Base-by-base conservation (phyloP, 2,329 filamentous ascomycete genomes). In the Aspergillus fumigatus region DNA sequence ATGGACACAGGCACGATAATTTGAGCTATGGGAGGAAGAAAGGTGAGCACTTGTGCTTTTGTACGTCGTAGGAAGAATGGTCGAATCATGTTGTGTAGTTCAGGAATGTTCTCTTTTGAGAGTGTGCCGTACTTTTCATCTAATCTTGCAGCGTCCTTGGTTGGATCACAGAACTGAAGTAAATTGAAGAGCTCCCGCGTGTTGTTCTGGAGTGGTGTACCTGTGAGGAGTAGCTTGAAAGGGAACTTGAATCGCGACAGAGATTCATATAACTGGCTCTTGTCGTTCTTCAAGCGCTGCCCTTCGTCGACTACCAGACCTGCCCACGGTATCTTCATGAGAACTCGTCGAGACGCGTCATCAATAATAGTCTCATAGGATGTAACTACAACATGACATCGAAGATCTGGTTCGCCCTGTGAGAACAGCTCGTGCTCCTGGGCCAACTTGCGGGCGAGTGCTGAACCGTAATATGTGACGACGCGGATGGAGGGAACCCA, bases 1-100 rank as follows among this genome's bases (percentile, higher is more conserved):
- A 97, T 97, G 2, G 90, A 92, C n/a, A 99, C 87, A 0, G 94
- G 94, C 4, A 99, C 77, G 59, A 99, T 97, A 64, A 99, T 92
- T 67, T 97, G 93, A 1, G 89, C 88, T 84, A 99, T 92, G 0
- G 93, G 88, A 0, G 94, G 94, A 9, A 99, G 79, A 73, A 97
- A 96, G 41, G 90, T 93, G 52, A 99, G 79, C 0, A 97, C 93
- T 59, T 93, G 88, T 11, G 87, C 87, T 71, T 99, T 99, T 2
- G 94, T 97, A 48, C 94, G 87, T 49, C 87, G 83, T 29, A 88
- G 73, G 65, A 88, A 87, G 70, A 80, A 88, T 1, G 85, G 85
- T 2, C 90, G 85, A 59, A 97, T 95, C 68, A 92, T 82, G 2
- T 88, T 84, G 66, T 97, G 94, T 0, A 99, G 79, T 70, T 90